Percentiles rank a stretch among this genome's conserved stretches.
Conservation (phyloP, 2,329 filamentous ascomycete species). For the Sclerotinia minor region DNA sequence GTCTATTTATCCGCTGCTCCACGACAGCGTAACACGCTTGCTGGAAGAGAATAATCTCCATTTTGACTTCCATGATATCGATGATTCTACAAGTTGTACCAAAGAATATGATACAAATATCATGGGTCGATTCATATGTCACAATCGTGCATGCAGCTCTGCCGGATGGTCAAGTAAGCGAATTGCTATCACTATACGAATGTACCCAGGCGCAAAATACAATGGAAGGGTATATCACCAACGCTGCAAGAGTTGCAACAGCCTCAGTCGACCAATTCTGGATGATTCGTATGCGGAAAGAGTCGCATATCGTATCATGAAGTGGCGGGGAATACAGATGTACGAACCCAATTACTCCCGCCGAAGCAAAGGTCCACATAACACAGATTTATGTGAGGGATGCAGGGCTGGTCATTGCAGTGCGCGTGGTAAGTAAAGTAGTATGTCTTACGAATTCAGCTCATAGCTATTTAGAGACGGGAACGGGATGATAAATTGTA, state of each 20-base stretch:
- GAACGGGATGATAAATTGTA: not conserved
- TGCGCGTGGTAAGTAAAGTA: no score
- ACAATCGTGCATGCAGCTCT: not conserved
- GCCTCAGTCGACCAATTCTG: not conserved
- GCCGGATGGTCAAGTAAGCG: slow-evolving; percentile 1
- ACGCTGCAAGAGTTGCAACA: not conserved
- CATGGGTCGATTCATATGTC: not conserved
- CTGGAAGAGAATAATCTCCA: not conserved
- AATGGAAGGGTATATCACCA: not conserved
- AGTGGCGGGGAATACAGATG: not conserved
- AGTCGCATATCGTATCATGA: not conserved
- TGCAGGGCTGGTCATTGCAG: not conserved
- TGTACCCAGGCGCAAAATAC: not conserved
- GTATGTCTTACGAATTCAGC: not conserved
- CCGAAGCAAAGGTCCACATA: not conserved
- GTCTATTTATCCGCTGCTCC: no score
- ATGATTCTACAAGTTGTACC: not conserved
- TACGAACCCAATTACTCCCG: not conserved
- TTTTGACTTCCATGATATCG: not conserved
- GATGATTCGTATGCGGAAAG: slow-evolving; percentile 3
- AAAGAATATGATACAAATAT: not conserved
- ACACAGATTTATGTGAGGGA: not conserved
- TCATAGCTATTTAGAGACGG: not conserved
- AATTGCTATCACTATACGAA: not conserved
- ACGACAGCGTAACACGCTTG: no score